Evolutionary conservation across 192 early-diverging fungal genomes (phyloP).

Genomic region (Neocallimastix lanati): DNA sequence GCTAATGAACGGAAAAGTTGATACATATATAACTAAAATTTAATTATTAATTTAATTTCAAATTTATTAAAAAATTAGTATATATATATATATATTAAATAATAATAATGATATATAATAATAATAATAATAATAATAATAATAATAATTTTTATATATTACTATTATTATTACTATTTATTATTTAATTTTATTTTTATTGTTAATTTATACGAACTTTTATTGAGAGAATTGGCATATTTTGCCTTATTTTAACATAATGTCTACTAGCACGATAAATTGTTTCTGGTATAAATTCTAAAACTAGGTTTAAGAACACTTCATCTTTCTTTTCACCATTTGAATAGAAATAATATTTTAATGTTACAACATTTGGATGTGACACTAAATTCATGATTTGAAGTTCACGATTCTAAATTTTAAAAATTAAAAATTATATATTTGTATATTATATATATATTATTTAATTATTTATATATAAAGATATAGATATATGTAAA

Average conservation of each 20-base stretch:
- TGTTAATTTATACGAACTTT: constrained; percentile 25
- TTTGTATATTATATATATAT: neutral
- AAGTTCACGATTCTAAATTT: constrained; percentile 63
- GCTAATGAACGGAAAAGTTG: constrained; percentile 91
- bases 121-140: no score
- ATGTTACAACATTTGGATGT: constrained; percentile 82
- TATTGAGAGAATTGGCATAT: constrained; percentile 83
- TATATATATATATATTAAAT: constrained; percentile 2
- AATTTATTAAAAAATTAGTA: no score
- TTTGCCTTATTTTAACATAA: constrained; percentile 76
- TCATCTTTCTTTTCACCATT: constrained; percentile 90
- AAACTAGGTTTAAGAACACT: constrained; percentile 82
- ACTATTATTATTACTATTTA: no score
- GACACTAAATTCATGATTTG: constrained; percentile 82
- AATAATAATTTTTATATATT: no score
- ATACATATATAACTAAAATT: constrained; percentile 94
- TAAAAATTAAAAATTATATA: no score
- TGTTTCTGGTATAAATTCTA: constrained; percentile 93
- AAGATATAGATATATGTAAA: no score
- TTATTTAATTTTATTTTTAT: no score
- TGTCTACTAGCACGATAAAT: constrained; percentile 84
- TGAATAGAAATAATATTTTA: constrained; percentile 87
- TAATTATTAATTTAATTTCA: no score
- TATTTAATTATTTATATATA: no score
- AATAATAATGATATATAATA: neutral